phyloP scores from a whole-genome alignment of 2,329 filamentous ascomycete species.

The Trichophyton verrucosum region DNA sequence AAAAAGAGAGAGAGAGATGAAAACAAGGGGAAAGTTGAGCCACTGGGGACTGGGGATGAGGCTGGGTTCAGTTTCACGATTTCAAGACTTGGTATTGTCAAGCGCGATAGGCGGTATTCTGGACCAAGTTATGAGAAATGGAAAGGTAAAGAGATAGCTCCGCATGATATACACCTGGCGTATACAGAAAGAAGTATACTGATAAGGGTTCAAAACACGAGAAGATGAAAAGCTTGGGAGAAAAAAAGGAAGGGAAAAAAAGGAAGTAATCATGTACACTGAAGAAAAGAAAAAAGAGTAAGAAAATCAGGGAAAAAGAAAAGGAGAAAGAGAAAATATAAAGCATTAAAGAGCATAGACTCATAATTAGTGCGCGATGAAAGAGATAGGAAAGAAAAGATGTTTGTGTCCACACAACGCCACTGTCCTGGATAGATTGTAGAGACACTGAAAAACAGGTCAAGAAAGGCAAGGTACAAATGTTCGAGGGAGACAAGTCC shows the following conservation, averaged over 20 bases:
- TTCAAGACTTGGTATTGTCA: background rate
- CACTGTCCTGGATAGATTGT: background rate
- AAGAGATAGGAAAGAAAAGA: background rate
- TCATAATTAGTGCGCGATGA: background rate
- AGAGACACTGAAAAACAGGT: background rate
- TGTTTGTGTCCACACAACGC: background rate
- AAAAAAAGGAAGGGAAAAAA: background rate
- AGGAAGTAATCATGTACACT: background rate
- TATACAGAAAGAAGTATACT: background rate
- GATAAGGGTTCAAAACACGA: background rate
- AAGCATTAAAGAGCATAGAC: background rate
- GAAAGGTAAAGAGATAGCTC: background rate
- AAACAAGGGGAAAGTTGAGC: background rate
- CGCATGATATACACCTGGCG: background rate
- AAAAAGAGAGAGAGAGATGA: background rate
- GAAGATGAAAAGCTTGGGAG: background rate
- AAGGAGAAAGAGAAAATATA: background rate
- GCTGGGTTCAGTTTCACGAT: background rate
- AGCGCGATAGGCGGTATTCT: background rate
- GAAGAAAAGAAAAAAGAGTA: background rate
- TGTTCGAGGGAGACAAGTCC: slow-evolving; percentile 1
- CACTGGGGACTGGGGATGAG: background rate
- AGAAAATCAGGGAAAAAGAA: background rate
- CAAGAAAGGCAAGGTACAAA: background rate
- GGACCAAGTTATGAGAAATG: background rate